phyloP scores from a whole-genome alignment of 441 rosid species.

The Rhodomyrtus psidioides region DNA sequence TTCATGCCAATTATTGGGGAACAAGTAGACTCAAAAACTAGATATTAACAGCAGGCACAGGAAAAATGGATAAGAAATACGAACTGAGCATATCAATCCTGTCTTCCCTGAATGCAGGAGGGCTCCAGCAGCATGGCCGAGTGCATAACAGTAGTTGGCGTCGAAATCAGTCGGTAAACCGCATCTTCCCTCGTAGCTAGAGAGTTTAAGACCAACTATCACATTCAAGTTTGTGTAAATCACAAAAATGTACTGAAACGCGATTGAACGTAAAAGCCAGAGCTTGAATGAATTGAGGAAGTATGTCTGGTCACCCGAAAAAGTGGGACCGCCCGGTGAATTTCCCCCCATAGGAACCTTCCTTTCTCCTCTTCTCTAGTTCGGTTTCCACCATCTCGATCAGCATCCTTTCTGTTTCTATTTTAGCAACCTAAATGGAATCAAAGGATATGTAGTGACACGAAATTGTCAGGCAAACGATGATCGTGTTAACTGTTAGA shows the following conservation, averaged over 20 bases:
- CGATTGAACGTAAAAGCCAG: not conserved
- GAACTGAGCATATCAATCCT: slow-evolving; percentile 81
- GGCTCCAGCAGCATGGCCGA: slow-evolving; percentile 88
- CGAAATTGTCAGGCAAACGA: not conserved
- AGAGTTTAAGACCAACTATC: not conserved
- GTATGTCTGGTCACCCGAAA: slow-evolving; percentile 53
- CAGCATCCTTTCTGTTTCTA: slow-evolving; percentile 98
- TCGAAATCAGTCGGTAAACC: slow-evolving; percentile 97
- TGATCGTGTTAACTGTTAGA: not conserved
- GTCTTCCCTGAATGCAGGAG: slow-evolving; percentile 85
- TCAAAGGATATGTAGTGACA: not conserved
- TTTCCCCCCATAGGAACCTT: slow-evolving; percentile 52
- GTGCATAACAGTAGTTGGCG: slow-evolving; percentile 82
- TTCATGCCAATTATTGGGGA: not conserved
- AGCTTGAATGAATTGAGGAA: not conserved
- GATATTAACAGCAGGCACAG: not conserved
- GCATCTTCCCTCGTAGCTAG: slow-evolving; percentile 96
- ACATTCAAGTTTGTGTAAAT: not conserved
- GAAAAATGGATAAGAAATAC: slow-evolving; percentile 6
- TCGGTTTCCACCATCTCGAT: slow-evolving; percentile 98
- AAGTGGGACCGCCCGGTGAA: slow-evolving; percentile 96
- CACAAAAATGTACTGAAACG: not conserved
- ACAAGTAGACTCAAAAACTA: not conserved
- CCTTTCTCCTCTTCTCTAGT: slow-evolving; percentile 79
- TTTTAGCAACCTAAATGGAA: slow-evolving; percentile 73